Base-by-base conservation (phyloP, 352 stramenopile species). In the Halophytophthora polymorphica region DNA sequence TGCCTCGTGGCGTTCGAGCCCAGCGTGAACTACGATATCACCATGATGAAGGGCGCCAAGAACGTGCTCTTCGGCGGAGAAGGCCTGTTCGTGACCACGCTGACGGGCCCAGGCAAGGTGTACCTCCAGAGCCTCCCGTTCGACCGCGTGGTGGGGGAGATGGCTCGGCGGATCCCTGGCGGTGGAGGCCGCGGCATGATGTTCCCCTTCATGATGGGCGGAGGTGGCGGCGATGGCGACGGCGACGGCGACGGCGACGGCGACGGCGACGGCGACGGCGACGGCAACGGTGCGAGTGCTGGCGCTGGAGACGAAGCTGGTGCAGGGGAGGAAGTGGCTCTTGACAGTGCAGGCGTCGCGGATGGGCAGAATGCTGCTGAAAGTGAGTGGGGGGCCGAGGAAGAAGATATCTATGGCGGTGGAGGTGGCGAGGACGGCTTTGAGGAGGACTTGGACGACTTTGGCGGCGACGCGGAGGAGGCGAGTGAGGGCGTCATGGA, bases 61-160 rank as follows among this genome's bases (percentile, higher is more conserved):
- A 98, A 98, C 73, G 83, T 96, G 15, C 60, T 98, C 29, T 98
- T 98, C 73, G 88, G 91, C n/a, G 92, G 90, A 1, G 90, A 97
- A 64, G 94, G 91, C 13, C 56, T 98, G 13, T 98, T 98, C 54
- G 76, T 98, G 31, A 97, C 94, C 31, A 97, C 88, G 18, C 75
- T 98, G 14, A 97, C 79, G 36, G 92, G 90, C 13, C 90, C 90
- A 2, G 91, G 91, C 19, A 87, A 75, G 14, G 85, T 97, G 14
- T 98, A 91, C 61, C 66, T 98, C 14, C 92, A 98, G 56, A 94
- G 90, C 54, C 64, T 97, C 33, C 90, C 90, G 18, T 95, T 96
- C 19, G 84, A 98, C 48, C 82, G 91, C 17, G 93, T 98, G 58
- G 91, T 98, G 50, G 82, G 79, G 35, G 90, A 97, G 63, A 97